phyloP scores from a whole-genome alignment of 805 yeast genomes.

The Suhomyces prunicola region DNA sequence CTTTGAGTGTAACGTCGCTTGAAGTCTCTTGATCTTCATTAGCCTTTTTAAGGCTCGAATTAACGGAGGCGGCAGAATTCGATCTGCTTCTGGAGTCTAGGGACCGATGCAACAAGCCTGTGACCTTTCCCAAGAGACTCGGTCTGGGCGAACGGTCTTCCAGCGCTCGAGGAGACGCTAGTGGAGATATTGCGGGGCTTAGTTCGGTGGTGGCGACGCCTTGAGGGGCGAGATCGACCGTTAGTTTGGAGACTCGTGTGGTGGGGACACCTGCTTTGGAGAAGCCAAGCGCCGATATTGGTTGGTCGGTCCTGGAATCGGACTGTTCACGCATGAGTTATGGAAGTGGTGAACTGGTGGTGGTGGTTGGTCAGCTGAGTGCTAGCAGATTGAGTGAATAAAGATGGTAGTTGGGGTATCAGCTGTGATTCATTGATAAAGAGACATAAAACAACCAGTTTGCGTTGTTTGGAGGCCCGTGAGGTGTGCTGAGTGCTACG shows the following conservation, averaged over 20 bases:
- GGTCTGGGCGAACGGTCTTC: slow-evolving; percentile 12
- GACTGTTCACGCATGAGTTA: not conserved
- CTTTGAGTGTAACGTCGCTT: not conserved
- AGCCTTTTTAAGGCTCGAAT: slow-evolving; percentile 1
- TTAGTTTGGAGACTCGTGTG: not conserved
- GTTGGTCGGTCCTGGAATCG: not conserved
- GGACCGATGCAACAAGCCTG: slow-evolving; percentile 28
- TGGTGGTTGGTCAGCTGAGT: too few relatives aligned
- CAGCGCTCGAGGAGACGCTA: slow-evolving; percentile 2
- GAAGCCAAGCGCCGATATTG: not conserved
- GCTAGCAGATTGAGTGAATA: too few relatives aligned
- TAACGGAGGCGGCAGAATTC: slow-evolving; percentile 4
- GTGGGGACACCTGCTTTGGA: not conserved
- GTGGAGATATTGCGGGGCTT: slow-evolving; percentile 2
- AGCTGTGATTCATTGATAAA: too few relatives aligned
- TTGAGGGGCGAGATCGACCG: not conserved
- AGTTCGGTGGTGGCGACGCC: not conserved
- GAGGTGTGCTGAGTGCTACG: too few relatives aligned
- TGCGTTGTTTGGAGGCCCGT: too few relatives aligned
- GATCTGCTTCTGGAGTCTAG: slow-evolving; percentile 13
- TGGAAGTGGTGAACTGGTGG: too few relatives aligned
- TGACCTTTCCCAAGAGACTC: slow-evolving; percentile 30
- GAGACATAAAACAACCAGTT: too few relatives aligned
- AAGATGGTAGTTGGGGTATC: too few relatives aligned
- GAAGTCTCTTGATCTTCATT: not conserved